Conservation (phyloP, 768 basidiomycete species). For the Hygrophorus russula region DNA sequence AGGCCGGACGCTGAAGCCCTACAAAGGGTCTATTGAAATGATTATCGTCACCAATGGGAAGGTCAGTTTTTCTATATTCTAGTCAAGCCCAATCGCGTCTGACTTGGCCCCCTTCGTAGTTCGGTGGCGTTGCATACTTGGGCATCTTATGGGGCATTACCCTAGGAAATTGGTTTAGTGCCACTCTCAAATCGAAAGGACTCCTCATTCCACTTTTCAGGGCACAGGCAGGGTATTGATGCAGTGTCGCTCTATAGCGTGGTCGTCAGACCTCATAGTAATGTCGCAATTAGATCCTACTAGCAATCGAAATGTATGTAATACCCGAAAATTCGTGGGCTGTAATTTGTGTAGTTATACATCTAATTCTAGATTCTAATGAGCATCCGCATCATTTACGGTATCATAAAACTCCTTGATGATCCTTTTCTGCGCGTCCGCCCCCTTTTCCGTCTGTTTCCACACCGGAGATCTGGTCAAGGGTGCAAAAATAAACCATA, state of each 20-base stretch:
- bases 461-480: slow-evolving; percentile 3
- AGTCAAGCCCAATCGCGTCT: neutral
- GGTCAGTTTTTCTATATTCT: slow-evolving; percentile 18
- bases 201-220: slow-evolving; percentile 1
- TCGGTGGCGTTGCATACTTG: slow-evolving; percentile 28
- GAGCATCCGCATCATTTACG: slow-evolving; percentile 57
- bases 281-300: too few relatives aligned
- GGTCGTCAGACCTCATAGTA: too few relatives aligned
- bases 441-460: neutral
- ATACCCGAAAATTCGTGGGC: too few relatives aligned
- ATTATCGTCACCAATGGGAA: slow-evolving; percentile 43
- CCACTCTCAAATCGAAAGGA: slow-evolving; percentile 17
- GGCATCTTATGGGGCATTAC: slow-evolving; percentile 26
- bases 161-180: slow-evolving; percentile 30
- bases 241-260: too few relatives aligned
- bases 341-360: too few relatives aligned
- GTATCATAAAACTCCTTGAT: slow-evolving; percentile 81
- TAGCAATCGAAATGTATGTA: too few relatives aligned
- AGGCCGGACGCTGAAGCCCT: slow-evolving; percentile 27
- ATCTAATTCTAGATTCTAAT: slow-evolving; percentile 7
- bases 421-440: slow-evolving; percentile 66
- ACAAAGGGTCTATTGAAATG: slow-evolving; percentile 39
- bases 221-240: too few relatives aligned
- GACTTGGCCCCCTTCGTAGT: slow-evolving; percentile 13
- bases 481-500: neutral